Percentiles rank a stretch among this genome's conserved stretches.
Evolutionary conservation across 2,329 filamentous ascomycete genomes (phyloP).

Genomic region (Helotiales sp.): DNA sequence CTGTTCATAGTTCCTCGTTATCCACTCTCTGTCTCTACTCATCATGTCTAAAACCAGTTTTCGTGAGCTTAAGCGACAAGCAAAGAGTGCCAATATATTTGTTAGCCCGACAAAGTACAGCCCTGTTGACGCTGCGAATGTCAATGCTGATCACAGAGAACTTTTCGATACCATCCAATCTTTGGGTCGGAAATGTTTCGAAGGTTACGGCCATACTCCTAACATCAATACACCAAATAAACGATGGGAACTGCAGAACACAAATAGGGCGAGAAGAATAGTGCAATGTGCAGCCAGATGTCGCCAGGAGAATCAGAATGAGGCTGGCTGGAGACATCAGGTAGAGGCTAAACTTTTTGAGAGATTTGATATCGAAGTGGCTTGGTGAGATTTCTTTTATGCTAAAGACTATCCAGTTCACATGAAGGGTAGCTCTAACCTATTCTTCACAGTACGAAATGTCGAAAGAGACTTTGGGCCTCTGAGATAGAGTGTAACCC

Average conservation of each 20-base stretch:
- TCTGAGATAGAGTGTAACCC: slow-evolving; percentile 15
- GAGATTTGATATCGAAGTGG: slow-evolving; percentile 18
- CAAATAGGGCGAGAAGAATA: neutral
- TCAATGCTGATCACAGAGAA: neutral
- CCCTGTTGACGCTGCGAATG: neutral
- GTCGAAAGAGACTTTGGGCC: slow-evolving; percentile 15
- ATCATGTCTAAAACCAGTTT: neutral
- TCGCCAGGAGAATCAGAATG: neutral
- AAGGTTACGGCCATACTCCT: neutral
- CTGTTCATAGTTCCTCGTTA: too few relatives aligned
- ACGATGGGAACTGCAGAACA: neutral
- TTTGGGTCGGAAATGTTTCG: neutral
- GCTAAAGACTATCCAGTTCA: neutral
- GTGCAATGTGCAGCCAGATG: neutral
- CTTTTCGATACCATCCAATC: neutral
- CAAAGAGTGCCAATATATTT: neutral
- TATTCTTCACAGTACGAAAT: slow-evolving; percentile 13
- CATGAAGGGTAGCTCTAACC: too few relatives aligned
- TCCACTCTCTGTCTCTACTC: neutral
- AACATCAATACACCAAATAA: neutral
- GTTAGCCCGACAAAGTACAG: neutral
- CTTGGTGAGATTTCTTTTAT: slow-evolving; percentile 6
- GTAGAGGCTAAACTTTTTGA: slow-evolving; percentile 5
- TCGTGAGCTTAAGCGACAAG: neutral
- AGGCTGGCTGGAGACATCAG: slow-evolving; percentile 6